These are phyloP conservation scores for Prunus davidiana DNA, from an alignment of 306 rosid species.

Conservation along the genomic window DNA sequence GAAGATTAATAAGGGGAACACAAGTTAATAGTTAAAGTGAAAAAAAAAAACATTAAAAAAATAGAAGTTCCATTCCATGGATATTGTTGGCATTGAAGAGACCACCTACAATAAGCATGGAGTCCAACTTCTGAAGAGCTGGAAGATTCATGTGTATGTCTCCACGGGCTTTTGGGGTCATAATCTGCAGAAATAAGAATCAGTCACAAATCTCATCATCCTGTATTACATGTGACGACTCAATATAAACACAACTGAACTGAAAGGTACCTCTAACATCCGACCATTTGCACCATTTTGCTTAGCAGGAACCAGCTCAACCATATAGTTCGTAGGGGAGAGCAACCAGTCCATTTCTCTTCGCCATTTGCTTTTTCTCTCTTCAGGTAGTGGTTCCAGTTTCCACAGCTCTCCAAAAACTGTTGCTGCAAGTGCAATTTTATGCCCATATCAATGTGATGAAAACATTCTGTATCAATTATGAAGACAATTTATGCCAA, in stretches of 20 bases:
- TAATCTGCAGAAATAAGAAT: constrained; percentile 58
- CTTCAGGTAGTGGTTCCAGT: constrained; percentile 84
- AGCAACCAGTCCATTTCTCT: constrained; percentile 90
- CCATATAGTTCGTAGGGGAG: constrained; percentile 91
- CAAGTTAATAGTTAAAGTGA: background rate
- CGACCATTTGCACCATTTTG: constrained; percentile 80
- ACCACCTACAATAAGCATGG: constrained; percentile 85
- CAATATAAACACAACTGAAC: constrained; percentile 14
- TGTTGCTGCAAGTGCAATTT: constrained; percentile 50
- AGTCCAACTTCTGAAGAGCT: constrained; percentile 91
- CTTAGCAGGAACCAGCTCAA: constrained; percentile 92
- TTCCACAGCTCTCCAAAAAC: constrained; percentile 96
- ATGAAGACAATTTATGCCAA: background rate
- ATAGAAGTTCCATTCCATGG: background rate
- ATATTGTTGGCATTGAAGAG: constrained; percentile 20
- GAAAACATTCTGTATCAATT: background rate
- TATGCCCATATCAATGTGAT: background rate
- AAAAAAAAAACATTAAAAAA: background rate
- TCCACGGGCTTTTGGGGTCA: constrained; percentile 89
- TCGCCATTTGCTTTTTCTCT: constrained; percentile 72
- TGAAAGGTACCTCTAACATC: constrained; percentile 64
- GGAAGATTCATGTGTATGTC: constrained; percentile 94
- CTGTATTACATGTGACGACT: background rate
- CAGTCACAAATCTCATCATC: constrained; percentile 1
- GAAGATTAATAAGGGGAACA: constrained; percentile 13